phyloP scores from a whole-genome alignment of 257 asterid species.

The Solanum rostratum region DNA sequence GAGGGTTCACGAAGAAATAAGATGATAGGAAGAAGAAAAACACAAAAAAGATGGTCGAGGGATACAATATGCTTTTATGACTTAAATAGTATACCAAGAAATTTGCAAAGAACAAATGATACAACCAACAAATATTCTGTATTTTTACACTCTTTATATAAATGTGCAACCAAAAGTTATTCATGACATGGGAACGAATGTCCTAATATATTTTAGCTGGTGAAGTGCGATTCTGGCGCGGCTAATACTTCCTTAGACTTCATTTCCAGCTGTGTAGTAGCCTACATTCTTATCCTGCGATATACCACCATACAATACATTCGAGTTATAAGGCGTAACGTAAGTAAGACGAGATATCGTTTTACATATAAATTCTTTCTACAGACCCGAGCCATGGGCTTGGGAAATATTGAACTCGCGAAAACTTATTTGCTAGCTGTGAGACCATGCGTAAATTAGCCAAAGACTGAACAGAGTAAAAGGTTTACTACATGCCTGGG shows the following conservation, averaged over 20 bases:
- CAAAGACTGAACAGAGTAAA: not conserved
- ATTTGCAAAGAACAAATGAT: not conserved
- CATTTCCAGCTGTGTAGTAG: slow-evolving; percentile 34
- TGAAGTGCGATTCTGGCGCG: not conserved
- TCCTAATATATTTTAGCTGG: not conserved
- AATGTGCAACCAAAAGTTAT: not conserved
- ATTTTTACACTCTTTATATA: not conserved
- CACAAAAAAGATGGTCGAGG: not conserved
- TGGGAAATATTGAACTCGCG: not conserved
- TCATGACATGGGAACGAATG: not conserved
- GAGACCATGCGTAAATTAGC: not conserved
- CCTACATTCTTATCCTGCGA: slow-evolving; percentile 66
- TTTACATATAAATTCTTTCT: not conserved
- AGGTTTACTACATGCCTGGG: slow-evolving; percentile 45
- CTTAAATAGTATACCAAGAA: not conserved
- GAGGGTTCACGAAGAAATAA: too few species aligned
- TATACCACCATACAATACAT: not conserved
- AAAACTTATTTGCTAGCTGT: not conserved
- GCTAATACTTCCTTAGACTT: not conserved
- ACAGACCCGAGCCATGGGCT: not conserved
- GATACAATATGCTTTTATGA: not conserved
- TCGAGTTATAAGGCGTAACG: not conserved
- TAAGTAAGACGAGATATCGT: not conserved
- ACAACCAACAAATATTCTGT: not conserved
- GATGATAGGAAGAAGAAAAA: not conserved